Evolutionary conservation across 2,329 filamentous ascomycete species (phyloP), one percentile per base, ranked within the genome.

Genomic region (Didymella pinodella): DNA sequence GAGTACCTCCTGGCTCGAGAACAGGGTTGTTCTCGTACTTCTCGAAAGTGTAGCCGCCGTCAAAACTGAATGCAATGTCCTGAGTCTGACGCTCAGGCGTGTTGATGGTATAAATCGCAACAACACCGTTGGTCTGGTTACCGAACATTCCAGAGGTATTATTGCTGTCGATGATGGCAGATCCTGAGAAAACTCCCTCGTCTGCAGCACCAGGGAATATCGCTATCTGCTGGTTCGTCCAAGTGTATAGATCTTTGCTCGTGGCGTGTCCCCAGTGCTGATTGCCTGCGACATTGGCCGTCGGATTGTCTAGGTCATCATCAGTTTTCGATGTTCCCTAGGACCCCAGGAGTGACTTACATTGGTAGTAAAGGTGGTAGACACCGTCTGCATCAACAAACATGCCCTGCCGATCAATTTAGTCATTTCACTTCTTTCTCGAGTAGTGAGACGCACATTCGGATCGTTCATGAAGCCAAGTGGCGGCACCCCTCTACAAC

Each of bases 231-330:
- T 89, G 86, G 62, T 89, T 88, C 1, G 78, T 78, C 88, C 87
- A 90, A 58, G 84, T 83, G 65, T 87, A 88, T 1, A 90, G 76
- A 65, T 90, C 87, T 14, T 75, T 67, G 31, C 83, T 86, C 1
- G 86, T 89, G 2, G 86, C 86, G 66, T 90, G 87, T 10, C 88
- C 87, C 88, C 87, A 90, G 65, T 89, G 86, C 66, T 88, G 83
- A 59, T 87, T 86, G 1, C 85, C 86, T 6, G 78, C 83, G 0
- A 83, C 79, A 7, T 76, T 73, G 2, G 69, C 81, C 0, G 79
- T 79, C 1, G 84, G 83, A 54, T 85, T 84, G 64, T 84, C 80
- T 82, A 44, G 54, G 46, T n/a, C 22, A 18, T 20, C 29, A 18
- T 59, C 61, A 58, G 44, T 6, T 26, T 18, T 2, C n/a, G 18